Conservation (phyloP, 148 eudicot species). For the Dysphania ambrosioides region DNA sequence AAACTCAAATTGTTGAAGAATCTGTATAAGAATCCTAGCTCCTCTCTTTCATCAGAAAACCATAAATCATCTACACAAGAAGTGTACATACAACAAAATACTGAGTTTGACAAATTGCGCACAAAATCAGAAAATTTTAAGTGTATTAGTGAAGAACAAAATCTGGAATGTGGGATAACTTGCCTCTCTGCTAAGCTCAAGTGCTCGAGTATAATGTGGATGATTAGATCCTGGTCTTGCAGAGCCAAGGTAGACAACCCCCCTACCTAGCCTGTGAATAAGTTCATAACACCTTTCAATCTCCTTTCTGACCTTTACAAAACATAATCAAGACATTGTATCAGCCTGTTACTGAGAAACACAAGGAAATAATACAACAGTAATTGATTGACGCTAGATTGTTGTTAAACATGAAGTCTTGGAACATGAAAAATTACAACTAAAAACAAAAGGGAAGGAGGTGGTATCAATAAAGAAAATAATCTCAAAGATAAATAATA, state of each 20-base stretch:
- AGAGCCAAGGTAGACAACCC: conserved; percentile 87
- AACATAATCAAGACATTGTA: not conserved
- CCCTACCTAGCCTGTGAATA: conserved; percentile 80
- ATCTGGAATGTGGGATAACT: conserved; percentile 23
- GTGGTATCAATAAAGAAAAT: no score
- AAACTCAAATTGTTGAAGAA: not conserved
- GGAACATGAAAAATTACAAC: not conserved
- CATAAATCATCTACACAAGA: no score
- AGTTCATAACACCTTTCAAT: conserved; percentile 79
- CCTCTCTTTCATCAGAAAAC: no score
- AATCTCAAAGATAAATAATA: no score
- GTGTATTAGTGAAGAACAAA: conserved; percentile 1
- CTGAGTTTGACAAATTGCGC: no score
- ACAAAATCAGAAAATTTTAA: no score
- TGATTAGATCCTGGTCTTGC: conserved; percentile 69
- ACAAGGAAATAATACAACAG: not conserved
- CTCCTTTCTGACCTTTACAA: conserved; percentile 74
- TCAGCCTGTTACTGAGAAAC: conserved; percentile 9
- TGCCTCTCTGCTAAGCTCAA: conserved; percentile 63
- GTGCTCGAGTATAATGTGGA: conserved; percentile 63
- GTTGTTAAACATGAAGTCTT: not conserved
- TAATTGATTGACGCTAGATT: not conserved
- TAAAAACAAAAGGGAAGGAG: not conserved
- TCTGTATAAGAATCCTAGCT: no score
- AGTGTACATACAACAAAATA: no score